Percentiles rank a stretch among this genome's conserved stretches.
These are phyloP conservation scores for Neofusicoccum laricinum DNA, from an alignment of 2,329 filamentous ascomycete genomes.

Conservation along the genomic window DNA sequence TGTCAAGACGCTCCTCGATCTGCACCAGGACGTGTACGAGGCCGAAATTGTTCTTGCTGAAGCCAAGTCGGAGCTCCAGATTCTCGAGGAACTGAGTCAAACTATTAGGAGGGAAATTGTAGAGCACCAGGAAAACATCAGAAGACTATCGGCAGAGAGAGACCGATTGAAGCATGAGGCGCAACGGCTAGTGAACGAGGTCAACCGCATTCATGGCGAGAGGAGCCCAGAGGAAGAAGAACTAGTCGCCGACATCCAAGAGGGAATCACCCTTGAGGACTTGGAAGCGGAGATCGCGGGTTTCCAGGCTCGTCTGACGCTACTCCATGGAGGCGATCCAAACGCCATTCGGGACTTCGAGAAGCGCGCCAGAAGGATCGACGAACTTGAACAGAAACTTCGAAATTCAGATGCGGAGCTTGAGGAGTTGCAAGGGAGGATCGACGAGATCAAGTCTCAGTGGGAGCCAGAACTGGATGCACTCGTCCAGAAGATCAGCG, in stretches of 20 bases:
- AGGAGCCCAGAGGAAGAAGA: slow-evolving; percentile 32
- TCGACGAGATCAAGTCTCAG: slow-evolving; percentile 62
- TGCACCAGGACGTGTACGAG: slow-evolving; percentile 65
- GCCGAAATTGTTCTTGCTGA: slow-evolving; percentile 72
- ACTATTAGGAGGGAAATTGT: slow-evolving; percentile 56
- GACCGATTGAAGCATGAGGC: slow-evolving; percentile 38
- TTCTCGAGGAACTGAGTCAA: slow-evolving; percentile 64
- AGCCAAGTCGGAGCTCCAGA: slow-evolving; percentile 73
- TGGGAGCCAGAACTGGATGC: slow-evolving; percentile 85
- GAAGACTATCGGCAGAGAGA: slow-evolving; percentile 37
- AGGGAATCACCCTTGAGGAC: slow-evolving; percentile 46
- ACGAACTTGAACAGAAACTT: slow-evolving; percentile 59
- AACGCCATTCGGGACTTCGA: slow-evolving; percentile 71
- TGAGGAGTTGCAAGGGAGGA: slow-evolving; percentile 57
- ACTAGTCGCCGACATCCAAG: slow-evolving; percentile 22
- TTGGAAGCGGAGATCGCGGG: slow-evolving; percentile 72
- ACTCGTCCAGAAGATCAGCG: slow-evolving; percentile 77
- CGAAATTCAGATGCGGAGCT: slow-evolving; percentile 46
- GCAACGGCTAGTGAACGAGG: slow-evolving; percentile 23
- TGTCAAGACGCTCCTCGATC: slow-evolving; percentile 60
- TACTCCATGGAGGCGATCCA: slow-evolving; percentile 75
- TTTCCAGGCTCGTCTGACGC: slow-evolving; percentile 71
- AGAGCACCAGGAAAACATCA: slow-evolving; percentile 42
- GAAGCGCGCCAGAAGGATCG: slow-evolving; percentile 57
- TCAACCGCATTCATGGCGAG: slow-evolving; percentile 19